Evolutionary conservation across 2,329 filamentous ascomycete species (phyloP), one percentile per base, ranked within the genome.

Genomic region (Cordyceps tenuipes): DNA sequence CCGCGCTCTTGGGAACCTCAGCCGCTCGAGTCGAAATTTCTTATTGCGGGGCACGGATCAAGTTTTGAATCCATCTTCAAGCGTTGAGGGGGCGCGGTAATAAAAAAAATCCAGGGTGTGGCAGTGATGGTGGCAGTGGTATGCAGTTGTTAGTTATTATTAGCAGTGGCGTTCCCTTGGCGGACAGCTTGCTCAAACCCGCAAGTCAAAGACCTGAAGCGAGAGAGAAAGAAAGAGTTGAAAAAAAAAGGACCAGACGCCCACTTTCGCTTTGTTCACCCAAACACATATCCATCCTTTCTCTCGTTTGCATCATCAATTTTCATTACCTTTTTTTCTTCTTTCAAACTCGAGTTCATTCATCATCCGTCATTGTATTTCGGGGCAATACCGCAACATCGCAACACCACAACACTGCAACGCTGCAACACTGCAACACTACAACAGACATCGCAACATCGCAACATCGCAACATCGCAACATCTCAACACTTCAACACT

Each of bases 1-100:
- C 54, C 54, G n/a, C n/a, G n/a, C 9, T 34, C 29, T 23, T 10
- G 53, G 55, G 36, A 36, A 43, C 10, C 21, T 58, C 55, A 58
- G 55, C 55, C 55, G 47, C 55, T 58, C 47, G 17, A 43, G 46
- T 51, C 47, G 51, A 34, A 50, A 58, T 51, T 58, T 29, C 5
- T 48, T 13, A 17, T 50, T 29, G 41, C 44, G 12, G 54, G 19
- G 44, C 44, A 36, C 23, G 29, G 54, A 48, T 50, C 31, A 15
- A 12, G 15, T 12, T 34, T 34, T 50, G 5, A 1, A 23, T 10
- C n/a, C 19, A 12, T 46, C 12, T 36, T 29, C 3, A 36, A 17
- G 43, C n/a, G 10, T n/a, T 36, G 34, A 3, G 41, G 52, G 41
- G 52, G 17, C n/a, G 43, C 21, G 34, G 21, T 47, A 47, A 55